phyloP scores from a whole-genome alignment of 345 rosid species.

The Brassica cretica region DNA sequence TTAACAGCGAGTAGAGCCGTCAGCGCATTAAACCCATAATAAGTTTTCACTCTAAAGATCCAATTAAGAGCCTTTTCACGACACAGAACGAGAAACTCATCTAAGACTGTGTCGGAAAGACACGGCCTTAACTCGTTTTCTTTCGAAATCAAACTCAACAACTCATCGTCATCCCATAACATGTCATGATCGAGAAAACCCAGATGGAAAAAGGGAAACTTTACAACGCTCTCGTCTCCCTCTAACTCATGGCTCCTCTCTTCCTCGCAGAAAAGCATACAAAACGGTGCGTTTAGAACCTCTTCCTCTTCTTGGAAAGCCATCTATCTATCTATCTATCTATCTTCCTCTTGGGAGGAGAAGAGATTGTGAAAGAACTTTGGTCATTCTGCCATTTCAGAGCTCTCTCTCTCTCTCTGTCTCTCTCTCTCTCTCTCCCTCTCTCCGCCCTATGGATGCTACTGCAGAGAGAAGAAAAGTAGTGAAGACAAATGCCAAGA shows the following conservation, averaged over 20 bases:
- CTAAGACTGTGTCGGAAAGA: slow-evolving; percentile 33
- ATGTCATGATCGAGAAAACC: slow-evolving; percentile 52
- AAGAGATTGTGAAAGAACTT: slow-evolving; percentile 41
- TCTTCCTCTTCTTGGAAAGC: slow-evolving; percentile 49
- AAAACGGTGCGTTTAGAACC: slow-evolving; percentile 41
- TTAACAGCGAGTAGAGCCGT: slow-evolving; percentile 80
- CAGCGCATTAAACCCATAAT: slow-evolving; percentile 66
- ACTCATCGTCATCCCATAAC: slow-evolving; percentile 66
- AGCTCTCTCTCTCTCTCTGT: background rate
- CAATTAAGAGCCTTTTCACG: slow-evolving; percentile 75
- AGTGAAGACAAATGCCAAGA: slow-evolving; percentile 36
- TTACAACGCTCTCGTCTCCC: slow-evolving; percentile 11
- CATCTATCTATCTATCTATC: slow-evolving; percentile 39
- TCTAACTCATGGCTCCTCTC: slow-evolving; percentile 43
- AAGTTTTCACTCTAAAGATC: slow-evolving; percentile 64
- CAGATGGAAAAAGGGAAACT: slow-evolving; percentile 40
- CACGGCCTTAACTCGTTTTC: slow-evolving; percentile 53
- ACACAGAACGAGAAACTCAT: slow-evolving; percentile 35
- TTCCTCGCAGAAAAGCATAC: slow-evolving; percentile 69
- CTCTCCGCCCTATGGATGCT: slow-evolving; percentile 13
- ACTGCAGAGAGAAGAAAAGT: slow-evolving; percentile 16
- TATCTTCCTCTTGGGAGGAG: slow-evolving; percentile 47
- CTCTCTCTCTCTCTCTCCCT: background rate
- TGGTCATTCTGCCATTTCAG: slow-evolving; percentile 60
- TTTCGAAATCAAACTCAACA: slow-evolving; percentile 53